phyloP scores from a whole-genome alignment of 2,329 filamentous ascomycete genomes.

The Monosporascus sp. region DNA sequence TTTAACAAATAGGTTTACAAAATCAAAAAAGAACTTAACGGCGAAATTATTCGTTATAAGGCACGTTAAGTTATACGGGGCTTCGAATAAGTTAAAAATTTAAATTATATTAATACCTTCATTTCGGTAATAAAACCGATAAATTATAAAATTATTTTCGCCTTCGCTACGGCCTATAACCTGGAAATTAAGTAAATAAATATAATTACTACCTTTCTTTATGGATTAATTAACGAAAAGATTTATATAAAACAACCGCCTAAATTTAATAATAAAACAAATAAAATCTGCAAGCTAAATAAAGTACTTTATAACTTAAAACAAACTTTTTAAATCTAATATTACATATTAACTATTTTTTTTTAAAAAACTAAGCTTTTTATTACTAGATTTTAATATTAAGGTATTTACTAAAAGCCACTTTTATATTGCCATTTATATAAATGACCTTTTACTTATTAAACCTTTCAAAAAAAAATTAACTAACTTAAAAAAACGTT shows the following conservation, averaged over 20 bases:
- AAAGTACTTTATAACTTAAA: too few species aligned
- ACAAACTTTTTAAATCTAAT: background rate
- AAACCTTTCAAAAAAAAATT: conserved; percentile 4
- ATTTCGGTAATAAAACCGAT: conserved; percentile 1
- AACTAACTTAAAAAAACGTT: conserved; percentile 3
- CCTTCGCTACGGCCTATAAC: conserved; percentile 1
- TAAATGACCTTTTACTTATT: conserved; percentile 4
- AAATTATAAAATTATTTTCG: conserved; percentile 2
- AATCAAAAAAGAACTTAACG: background rate
- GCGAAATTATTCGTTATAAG: background rate
- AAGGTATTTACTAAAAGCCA: too few species aligned
- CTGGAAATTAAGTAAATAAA: conserved; percentile 9
- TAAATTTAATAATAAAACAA: conserved; percentile 4
- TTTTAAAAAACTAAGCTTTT: conserved; percentile 1
- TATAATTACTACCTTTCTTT: too few species aligned
- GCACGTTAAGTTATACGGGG: background rate
- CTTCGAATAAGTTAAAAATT: background rate
- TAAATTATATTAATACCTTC: conserved; percentile 3
- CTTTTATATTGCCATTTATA: background rate
- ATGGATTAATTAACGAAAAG: too few species aligned
- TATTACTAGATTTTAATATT: background rate
- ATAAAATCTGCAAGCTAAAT: background rate
- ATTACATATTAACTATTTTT: conserved; percentile 3
- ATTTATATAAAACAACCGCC: conserved; percentile 5
- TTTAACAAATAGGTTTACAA: background rate